phyloP scores from a whole-genome alignment of 768 basidiomycete species.

The Lactarius deliciosus region DNA sequence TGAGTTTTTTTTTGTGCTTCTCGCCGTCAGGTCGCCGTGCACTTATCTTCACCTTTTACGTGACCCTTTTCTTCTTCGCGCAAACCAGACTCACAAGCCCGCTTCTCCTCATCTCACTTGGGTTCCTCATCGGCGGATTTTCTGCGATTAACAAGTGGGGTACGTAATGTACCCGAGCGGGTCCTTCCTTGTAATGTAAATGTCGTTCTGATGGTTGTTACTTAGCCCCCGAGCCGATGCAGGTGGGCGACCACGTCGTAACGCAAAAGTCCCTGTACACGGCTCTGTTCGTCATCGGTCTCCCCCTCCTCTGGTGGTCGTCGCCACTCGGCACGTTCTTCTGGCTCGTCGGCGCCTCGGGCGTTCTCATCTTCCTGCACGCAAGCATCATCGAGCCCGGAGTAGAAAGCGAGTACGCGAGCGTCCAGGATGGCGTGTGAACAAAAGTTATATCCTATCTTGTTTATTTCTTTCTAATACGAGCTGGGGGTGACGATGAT shows the following conservation, averaged over 20 bases:
- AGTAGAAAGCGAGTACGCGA: conserved; percentile 88
- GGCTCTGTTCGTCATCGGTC: conserved; percentile 85
- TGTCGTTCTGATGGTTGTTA: neutral
- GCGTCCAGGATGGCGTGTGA: conserved; percentile 64
- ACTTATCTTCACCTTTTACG: conserved; percentile 3
- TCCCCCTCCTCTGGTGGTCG: conserved; percentile 80
- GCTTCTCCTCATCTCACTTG: conserved; percentile 77
- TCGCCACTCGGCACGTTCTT: conserved; percentile 83
- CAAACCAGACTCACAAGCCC: conserved; percentile 71
- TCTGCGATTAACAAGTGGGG: conserved; percentile 86
- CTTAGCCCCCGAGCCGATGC: conserved; percentile 79
- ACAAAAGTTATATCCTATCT: neutral
- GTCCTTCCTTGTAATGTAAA: neutral
- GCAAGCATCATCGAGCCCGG: conserved; percentile 92
- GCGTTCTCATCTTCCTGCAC: conserved; percentile 81
- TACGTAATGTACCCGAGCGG: conserved; percentile 39
- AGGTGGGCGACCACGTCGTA: conserved; percentile 75
- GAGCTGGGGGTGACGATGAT: too few relatives aligned
- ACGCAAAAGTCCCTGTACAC: conserved; percentile 91
- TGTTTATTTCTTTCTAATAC: neutral
- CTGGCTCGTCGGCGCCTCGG: conserved; percentile 90
- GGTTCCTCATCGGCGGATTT: conserved; percentile 91
- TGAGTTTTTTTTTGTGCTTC: conserved; percentile 42
- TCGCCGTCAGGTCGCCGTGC: neutral
- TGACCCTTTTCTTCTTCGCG: neutral